Conservation (phyloP, 1,284 basidiomycete genomes). For the Earliella scabrosa region DNA sequence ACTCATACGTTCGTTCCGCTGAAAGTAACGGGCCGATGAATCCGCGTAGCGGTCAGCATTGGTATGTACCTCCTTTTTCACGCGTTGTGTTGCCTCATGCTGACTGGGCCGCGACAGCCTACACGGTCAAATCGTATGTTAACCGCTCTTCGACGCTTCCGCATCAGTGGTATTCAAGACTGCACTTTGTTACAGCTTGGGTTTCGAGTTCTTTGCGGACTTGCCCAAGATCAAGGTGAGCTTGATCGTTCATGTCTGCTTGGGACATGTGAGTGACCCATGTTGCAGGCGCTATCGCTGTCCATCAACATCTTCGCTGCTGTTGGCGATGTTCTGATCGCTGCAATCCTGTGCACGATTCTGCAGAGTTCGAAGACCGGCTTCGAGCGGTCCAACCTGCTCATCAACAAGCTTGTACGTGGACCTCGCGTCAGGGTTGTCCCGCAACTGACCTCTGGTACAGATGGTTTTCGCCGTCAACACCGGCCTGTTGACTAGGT, state of each 20-base stretch:
- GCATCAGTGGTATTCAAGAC: too few relatives aligned
- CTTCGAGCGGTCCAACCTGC: conserved; percentile 58
- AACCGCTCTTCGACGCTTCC: not conserved
- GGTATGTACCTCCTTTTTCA: too few relatives aligned
- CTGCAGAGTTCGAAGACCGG: conserved; percentile 54
- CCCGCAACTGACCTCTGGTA: too few relatives aligned
- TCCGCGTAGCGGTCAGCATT: too few relatives aligned
- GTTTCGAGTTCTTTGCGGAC: conserved; percentile 43
- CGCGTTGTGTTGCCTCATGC: too few relatives aligned
- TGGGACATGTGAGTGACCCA: not conserved
- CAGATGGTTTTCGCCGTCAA: conserved; percentile 57
- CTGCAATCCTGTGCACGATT: conserved; percentile 49
- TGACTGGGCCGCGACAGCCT: too few relatives aligned
- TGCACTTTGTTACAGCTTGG: too few relatives aligned
- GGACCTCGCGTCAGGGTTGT: conserved; percentile 3
- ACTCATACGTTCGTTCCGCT: too few relatives aligned
- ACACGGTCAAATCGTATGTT: conserved; percentile 13
- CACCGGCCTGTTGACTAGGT: conserved; percentile 53
- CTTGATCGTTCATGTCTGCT: not conserved
- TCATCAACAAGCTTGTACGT: conserved; percentile 54
- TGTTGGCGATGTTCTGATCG: conserved; percentile 51
- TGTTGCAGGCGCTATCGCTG: conserved; percentile 43
- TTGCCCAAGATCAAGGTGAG: conserved; percentile 47
- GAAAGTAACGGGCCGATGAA: too few relatives aligned
- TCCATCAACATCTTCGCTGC: conserved; percentile 55